A percentile compares a stretch with the other conserved stretches of the same genome.
These are phyloP conservation scores for Besnoitia besnoiti DNA, from an alignment of 169 alveolate species.

Conservation along the genomic window DNA sequence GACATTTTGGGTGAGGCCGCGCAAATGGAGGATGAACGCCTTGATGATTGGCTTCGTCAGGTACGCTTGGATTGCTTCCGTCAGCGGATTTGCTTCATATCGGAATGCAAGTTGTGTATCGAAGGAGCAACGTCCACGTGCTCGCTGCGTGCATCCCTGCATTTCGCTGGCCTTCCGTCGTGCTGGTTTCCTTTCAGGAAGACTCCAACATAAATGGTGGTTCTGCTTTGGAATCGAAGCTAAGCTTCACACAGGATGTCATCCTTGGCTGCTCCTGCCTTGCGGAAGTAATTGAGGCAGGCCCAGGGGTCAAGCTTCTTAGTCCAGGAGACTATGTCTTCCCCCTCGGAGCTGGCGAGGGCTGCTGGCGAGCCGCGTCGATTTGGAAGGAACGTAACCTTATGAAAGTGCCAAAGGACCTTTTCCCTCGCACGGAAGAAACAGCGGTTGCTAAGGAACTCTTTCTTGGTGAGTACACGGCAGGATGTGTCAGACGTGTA, in stretches of 20 bases:
- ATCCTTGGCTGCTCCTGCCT: slow-evolving; percentile 20
- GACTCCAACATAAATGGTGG: not conserved
- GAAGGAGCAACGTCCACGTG: too few relatives aligned
- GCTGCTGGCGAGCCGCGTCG: slow-evolving; percentile 40
- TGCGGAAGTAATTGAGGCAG: slow-evolving; percentile 18
- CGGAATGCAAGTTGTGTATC: too few relatives aligned
- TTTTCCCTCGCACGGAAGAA: slow-evolving; percentile 7
- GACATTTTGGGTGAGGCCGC: not conserved
- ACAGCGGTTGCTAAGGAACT: slow-evolving; percentile 30
- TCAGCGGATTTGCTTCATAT: too few relatives aligned
- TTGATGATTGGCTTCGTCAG: not conserved
- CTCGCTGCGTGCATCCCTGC: too few relatives aligned
- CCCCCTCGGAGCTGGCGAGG: slow-evolving; percentile 22
- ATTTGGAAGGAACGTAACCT: slow-evolving; percentile 16
- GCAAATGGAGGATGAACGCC: not conserved
- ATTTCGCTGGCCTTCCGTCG: too few relatives aligned
- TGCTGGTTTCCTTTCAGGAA: not conserved
- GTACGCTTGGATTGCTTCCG: not conserved
- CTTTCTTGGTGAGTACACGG: slow-evolving; percentile 4
- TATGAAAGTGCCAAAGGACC: not conserved
- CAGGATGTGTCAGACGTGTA: not conserved
- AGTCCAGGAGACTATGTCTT: not conserved
- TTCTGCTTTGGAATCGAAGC: not conserved
- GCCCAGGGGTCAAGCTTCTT: slow-evolving; percentile 26
- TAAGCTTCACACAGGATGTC: not conserved